Evolutionary conservation across 2,329 filamentous ascomycete species (phyloP).

Genomic region (Colletotrichum eleusines): DNA sequence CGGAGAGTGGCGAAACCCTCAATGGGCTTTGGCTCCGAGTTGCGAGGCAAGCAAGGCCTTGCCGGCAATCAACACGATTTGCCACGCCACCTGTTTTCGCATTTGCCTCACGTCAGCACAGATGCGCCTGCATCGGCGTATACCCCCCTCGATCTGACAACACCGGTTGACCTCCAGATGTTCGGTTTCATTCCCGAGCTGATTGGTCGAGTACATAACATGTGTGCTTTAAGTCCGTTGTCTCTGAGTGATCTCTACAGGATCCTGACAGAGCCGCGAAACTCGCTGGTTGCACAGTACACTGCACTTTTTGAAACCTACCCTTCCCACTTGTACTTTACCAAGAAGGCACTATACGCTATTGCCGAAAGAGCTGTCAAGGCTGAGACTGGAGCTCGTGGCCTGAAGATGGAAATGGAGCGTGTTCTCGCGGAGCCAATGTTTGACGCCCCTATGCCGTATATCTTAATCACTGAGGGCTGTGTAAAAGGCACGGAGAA

Average conservation of each 20-base stretch:
- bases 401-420: conserved; percentile 84
- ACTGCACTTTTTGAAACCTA: conserved; percentile 85
- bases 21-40: conserved; percentile 90
- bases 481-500: conserved; percentile 74
- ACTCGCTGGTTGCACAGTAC: conserved; percentile 90
- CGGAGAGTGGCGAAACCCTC: conserved; percentile 87
- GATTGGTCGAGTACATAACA: conserved; percentile 94
- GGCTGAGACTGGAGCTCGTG: conserved; percentile 80
- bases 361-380: conserved; percentile 77
- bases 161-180: conserved; percentile 80
- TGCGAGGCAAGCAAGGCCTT: conserved; percentile 69
- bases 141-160: conserved; percentile 77
- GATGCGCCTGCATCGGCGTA: conserved; percentile 54
- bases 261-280: conserved; percentile 92
- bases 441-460: conserved; percentile 83
- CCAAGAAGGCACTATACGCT: conserved; percentile 81
- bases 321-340: conserved; percentile 86
- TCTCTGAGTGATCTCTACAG: conserved; percentile 77
- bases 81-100: conserved; percentile 70
- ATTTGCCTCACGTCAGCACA: conserved; percentile 66
- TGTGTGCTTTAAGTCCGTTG: conserved; percentile 85
- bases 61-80: conserved; percentile 68
- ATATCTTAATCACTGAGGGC: conserved; percentile 78
- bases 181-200: conserved; percentile 95
- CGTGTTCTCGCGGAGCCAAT: conserved; percentile 82